phyloP scores from a whole-genome alignment of 805 yeast genomes.

The Candida peoriensis region DNA sequence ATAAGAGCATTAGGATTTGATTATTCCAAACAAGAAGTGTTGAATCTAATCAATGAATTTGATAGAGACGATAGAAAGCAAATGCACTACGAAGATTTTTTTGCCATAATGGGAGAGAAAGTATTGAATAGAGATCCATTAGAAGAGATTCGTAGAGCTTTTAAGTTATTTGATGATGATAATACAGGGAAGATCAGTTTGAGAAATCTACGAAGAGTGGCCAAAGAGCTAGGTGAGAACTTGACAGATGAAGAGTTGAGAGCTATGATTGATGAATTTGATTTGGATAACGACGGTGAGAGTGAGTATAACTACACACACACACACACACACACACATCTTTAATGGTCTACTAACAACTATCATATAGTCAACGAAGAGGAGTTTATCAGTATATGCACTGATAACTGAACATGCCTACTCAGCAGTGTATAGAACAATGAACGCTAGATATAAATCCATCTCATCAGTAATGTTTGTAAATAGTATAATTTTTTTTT shows the following conservation, averaged over 20 bases:
- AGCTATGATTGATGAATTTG: slow-evolving; percentile 98
- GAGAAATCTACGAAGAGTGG: slow-evolving; percentile 79
- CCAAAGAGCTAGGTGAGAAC: slow-evolving; percentile 89
- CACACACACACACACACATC: too few species aligned
- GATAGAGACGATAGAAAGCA: slow-evolving; percentile 69
- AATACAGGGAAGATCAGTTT: slow-evolving; percentile 80
- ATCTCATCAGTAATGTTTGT: too few species aligned
- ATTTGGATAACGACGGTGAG: slow-evolving; percentile 93
- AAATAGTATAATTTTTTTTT: too few species aligned
- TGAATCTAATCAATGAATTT: slow-evolving; percentile 73
- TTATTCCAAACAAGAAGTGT: slow-evolving; percentile 66
- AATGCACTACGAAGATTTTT: slow-evolving; percentile 79
- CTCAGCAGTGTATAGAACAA: too few species aligned
- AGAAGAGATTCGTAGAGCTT: slow-evolving; percentile 89
- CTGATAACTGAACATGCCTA: slow-evolving; percentile 60
- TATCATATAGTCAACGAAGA: slow-evolving; percentile 53
- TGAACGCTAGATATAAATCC: too few species aligned
- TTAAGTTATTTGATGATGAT: slow-evolving; percentile 83
- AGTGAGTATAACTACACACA: slow-evolving; percentile 32
- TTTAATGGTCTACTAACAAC: slow-evolving; percentile 5
- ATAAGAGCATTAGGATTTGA: slow-evolving; percentile 92
- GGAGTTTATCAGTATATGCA: slow-evolving; percentile 85
- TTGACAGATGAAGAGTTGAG: slow-evolving; percentile 86
- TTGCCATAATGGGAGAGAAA: slow-evolving; percentile 66
- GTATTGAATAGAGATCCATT: slow-evolving; percentile 87